Evolutionary conservation across 768 basidiomycete genomes (phyloP), one percentile per base, ranked within the genome.

Genomic region (Trametes maxima): DNA sequence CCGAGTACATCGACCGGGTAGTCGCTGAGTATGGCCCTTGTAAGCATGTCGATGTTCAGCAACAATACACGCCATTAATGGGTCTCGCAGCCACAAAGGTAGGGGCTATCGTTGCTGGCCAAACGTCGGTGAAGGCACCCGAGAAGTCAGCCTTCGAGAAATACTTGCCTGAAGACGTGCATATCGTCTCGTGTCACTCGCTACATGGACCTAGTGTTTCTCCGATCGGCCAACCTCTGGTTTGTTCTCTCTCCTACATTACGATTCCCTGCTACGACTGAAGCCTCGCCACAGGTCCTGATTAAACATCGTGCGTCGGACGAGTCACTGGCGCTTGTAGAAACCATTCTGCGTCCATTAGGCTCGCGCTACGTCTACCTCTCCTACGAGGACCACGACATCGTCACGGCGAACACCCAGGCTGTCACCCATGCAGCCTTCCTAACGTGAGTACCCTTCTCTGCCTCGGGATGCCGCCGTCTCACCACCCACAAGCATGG

Each of bases 371-470:
- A 87, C 67, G 96, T 99, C 40, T 88, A 98, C 72, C 79, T 99
- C 42, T 89, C 87, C n/a, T 98, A 97, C 74, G 92, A 95, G 63
- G 94, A 98, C 55, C 97, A 99, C 69, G 97, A 99, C 69, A 80
- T 85, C 43, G 92, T 98, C 49, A 99, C 97, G 0, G 97, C 97
- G 13, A 98, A 98, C 67, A 98, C 97, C 0, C 97, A 99, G 74
- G 97, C 96, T 0, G 96, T 97, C 14, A 98, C 94, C 0, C 97
- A 99, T 68, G 96, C 96, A 13, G 97, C 97, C 0, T 98, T 98
- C 79, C 79, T 99, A 19, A 94, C 89, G 95, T 95, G 73, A 16
- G 74, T 63, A 21, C 37, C 39, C 10, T 21, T 16, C 7, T 16
- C 21, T 28, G 42, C 14, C 21, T 3, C 44, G 57, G 50, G 45